phyloP scores from a whole-genome alignment of 2,329 filamentous ascomycete genomes.

The Fusarium torreyae region DNA sequence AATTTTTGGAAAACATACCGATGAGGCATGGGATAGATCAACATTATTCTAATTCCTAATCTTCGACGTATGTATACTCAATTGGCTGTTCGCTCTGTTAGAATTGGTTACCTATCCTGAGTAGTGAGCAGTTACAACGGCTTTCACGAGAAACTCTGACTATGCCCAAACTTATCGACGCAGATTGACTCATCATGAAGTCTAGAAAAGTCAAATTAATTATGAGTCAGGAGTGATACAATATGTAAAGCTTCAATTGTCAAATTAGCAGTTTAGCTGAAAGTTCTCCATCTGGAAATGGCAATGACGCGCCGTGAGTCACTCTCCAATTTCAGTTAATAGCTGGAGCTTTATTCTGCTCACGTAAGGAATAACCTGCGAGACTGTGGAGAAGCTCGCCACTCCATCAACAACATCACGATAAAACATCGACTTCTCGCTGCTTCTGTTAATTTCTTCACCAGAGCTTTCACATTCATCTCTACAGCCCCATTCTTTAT shows the following conservation, averaged over 20 bases:
- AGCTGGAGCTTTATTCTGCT: slow-evolving; percentile 23
- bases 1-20: not conserved
- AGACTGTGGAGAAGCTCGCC: slow-evolving; percentile 38
- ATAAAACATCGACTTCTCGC: slow-evolving; percentile 32
- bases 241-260: not conserved
- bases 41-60: not conserved
- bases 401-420: slow-evolving; percentile 32
- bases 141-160: not conserved
- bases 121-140: not conserved
- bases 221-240: slow-evolving; percentile 30
- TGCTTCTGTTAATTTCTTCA: not conserved
- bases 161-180: not conserved
- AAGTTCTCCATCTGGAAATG: slow-evolving; percentile 2
- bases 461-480: not conserved
- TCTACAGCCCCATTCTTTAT: not conserved
- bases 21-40: not conserved
- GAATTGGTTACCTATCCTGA: not conserved
- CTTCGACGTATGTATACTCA: not conserved
- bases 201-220: not conserved
- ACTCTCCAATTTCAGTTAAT: slow-evolving; percentile 34
- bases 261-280: not conserved
- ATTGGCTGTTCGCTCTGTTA: not conserved
- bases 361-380: slow-evolving; percentile 35
- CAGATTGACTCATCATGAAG: slow-evolving; percentile 19
- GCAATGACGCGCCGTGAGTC: slow-evolving; percentile 39